A percentile compares a stretch with the other conserved stretches of the same genome.
phyloP scores from a whole-genome alignment of 2,329 filamentous ascomycete genomes.

The Polytolypa hystricis region DNA sequence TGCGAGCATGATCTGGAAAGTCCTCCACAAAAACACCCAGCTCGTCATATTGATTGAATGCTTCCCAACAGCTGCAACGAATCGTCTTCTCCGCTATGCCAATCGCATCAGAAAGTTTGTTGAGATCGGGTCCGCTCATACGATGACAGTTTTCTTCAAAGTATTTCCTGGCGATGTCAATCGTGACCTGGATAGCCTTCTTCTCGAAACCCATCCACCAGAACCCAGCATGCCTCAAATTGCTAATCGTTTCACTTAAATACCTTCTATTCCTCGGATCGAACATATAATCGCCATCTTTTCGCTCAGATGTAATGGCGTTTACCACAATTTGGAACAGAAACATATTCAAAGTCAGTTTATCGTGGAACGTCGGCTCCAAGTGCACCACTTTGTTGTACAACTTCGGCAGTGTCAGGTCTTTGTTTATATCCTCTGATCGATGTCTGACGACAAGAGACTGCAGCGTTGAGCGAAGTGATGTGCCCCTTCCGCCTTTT shows the following conservation, averaged over 20 bases:
- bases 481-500: conserved; percentile 29
- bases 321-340: conserved; percentile 76
- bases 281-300: conserved; percentile 80
- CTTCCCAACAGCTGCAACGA: conserved; percentile 50
- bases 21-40: conserved; percentile 60
- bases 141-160: conserved; percentile 49
- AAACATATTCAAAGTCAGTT: conserved; percentile 72
- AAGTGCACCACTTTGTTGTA: conserved; percentile 61
- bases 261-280: conserved; percentile 60
- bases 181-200: conserved; percentile 48
- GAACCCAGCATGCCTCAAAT: conserved; percentile 73
- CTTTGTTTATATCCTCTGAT: conserved; percentile 54
- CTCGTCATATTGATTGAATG: conserved; percentile 62
- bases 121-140: conserved; percentile 51
- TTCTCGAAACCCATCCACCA: conserved; percentile 69
- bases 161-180: conserved; percentile 59
- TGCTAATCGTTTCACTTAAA: conserved; percentile 59
- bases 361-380: conserved; percentile 76
- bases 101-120: conserved; percentile 54
- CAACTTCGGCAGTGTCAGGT: conserved; percentile 59
- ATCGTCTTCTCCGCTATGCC: conserved; percentile 50
- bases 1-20: conserved; percentile 52
- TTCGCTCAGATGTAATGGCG: conserved; percentile 74
- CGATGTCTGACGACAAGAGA: conserved; percentile 72
- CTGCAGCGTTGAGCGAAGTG: conserved; percentile 58